Evolutionary conservation across 306 rosid species (phyloP).

Genomic region (Coriaria nepalensis): DNA sequence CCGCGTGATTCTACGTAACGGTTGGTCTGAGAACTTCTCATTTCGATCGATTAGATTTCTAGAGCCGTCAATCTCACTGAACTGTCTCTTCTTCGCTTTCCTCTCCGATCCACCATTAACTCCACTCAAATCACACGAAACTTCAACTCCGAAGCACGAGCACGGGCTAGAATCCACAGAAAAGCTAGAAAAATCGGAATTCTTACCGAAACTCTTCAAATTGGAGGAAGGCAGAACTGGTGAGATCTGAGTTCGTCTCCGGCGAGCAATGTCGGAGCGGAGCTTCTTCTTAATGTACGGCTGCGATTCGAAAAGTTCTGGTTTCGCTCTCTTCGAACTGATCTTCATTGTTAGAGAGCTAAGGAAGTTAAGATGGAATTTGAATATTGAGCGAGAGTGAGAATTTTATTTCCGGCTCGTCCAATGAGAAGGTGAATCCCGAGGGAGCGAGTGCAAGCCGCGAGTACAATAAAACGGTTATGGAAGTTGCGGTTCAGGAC

Average conservation of each 20-base stretch:
- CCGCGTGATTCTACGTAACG: conserved; percentile 14
- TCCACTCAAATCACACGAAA: conserved; percentile 47
- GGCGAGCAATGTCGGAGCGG: conserved; percentile 57
- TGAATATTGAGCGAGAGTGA: too few species aligned
- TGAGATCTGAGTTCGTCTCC: conserved; percentile 40
- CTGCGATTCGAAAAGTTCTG: conserved; percentile 13
- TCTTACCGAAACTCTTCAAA: not conserved
- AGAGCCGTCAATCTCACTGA: conserved; percentile 8
- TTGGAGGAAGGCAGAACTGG: conserved; percentile 28
- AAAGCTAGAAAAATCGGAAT: conserved; percentile 14
- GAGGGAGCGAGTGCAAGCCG: too few species aligned
- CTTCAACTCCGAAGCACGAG: conserved; percentile 35
- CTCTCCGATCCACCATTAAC: conserved; percentile 23
- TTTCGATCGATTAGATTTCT: not conserved
- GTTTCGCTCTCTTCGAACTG: conserved; percentile 26
- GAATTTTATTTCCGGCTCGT: too few species aligned
- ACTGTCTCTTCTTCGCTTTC: conserved; percentile 20
- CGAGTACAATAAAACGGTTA: too few species aligned
- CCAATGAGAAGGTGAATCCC: too few species aligned
- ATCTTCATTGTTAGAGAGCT: conserved; percentile 18
- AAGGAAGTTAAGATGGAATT: not conserved
- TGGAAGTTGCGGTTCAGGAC: too few species aligned
- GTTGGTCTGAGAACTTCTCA: conserved; percentile 1
- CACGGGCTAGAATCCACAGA: conserved; percentile 35
- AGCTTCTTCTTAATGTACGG: conserved; percentile 39